phyloP scores from a whole-genome alignment of 768 basidiomycete genomes.

The Psilocybe tampanensis region DNA sequence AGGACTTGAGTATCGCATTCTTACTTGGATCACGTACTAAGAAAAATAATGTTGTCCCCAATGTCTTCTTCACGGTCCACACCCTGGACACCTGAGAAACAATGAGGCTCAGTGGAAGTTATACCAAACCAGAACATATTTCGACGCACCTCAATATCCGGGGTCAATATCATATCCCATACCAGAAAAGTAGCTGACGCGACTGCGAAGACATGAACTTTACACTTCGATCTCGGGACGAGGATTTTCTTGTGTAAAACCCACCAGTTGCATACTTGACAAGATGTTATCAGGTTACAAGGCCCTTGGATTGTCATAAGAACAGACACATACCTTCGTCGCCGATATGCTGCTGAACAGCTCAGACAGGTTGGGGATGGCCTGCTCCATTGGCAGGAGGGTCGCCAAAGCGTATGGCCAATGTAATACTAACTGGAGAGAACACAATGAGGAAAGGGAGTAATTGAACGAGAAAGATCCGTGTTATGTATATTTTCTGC shows the following conservation, averaged over 20 bases:
- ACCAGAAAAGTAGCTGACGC: constrained; percentile 26
- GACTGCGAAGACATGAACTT: constrained; percentile 8
- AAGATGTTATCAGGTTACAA: neutral
- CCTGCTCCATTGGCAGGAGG: neutral
- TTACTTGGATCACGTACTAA: constrained; percentile 8
- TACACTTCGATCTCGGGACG: neutral
- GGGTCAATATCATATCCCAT: constrained; percentile 24
- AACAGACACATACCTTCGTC: constrained; percentile 14
- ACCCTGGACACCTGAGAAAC: constrained; percentile 18
- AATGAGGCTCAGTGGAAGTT: neutral
- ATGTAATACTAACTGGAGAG: neutral
- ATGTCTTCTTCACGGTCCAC: constrained; percentile 21
- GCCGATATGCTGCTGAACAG: constrained; percentile 12
- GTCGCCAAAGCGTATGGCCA: neutral
- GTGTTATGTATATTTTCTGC: neutral
- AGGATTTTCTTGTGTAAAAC: neutral
- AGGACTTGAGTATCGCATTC: neutral
- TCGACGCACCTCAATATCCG: constrained; percentile 21
- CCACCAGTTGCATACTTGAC: constrained; percentile 14
- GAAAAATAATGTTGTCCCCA: constrained; percentile 24
- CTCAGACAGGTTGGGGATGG: neutral
- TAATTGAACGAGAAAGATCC: neutral
- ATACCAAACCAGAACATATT: neutral
- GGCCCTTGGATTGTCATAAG: neutral
- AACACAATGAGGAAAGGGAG: neutral